A percentile compares a stretch with the other conserved stretches of the same genome.
phyloP scores from a whole-genome alignment of 1,139 yeast genomes.

The Eremothecium coryli region DNA sequence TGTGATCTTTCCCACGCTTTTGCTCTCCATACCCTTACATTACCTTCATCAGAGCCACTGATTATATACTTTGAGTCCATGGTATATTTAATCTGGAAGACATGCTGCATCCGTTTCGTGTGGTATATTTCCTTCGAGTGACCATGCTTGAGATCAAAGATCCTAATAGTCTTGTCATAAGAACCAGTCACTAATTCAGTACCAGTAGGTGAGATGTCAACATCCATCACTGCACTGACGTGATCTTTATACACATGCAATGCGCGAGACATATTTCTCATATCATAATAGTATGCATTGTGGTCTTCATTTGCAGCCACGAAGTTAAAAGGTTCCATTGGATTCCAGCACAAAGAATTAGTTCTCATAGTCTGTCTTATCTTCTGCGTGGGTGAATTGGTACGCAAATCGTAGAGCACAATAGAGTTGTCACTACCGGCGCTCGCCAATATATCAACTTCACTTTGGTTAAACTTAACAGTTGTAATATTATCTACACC shows the following conservation, averaged over 20 bases:
- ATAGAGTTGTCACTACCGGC: slow-evolving; percentile 90
- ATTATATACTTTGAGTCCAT: slow-evolving; percentile 83
- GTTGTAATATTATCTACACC: slow-evolving; percentile 85
- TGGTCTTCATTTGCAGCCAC: slow-evolving; percentile 94
- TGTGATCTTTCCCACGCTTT: slow-evolving; percentile 76
- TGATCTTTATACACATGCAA: slow-evolving; percentile 87
- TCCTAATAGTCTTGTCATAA: slow-evolving; percentile 85
- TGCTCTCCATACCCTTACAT: slow-evolving; percentile 86
- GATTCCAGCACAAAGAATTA: slow-evolving; percentile 90
- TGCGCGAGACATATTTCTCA: slow-evolving; percentile 79
- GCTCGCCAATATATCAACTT: slow-evolving; percentile 80
- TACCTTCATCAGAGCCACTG: slow-evolving; percentile 94
- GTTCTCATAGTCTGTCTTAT: slow-evolving; percentile 75
- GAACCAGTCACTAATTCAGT: slow-evolving; percentile 93
- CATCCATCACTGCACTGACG: slow-evolving; percentile 89
- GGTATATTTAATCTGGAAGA: slow-evolving; percentile 72
- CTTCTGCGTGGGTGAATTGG: slow-evolving; percentile 89
- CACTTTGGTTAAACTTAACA: slow-evolving; percentile 84
- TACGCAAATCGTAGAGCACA: slow-evolving; percentile 82
- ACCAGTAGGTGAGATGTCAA: slow-evolving; percentile 95
- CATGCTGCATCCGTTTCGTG: slow-evolving; percentile 95
- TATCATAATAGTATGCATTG: slow-evolving; percentile 89
- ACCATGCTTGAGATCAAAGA: slow-evolving; percentile 68
- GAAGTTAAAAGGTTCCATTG: slow-evolving; percentile 93
- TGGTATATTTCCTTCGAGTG: slow-evolving; percentile 94